Evolutionary conservation across 495 filamentous ascomycete species (phyloP).

Genomic region (Usnea hakonensis): DNA sequence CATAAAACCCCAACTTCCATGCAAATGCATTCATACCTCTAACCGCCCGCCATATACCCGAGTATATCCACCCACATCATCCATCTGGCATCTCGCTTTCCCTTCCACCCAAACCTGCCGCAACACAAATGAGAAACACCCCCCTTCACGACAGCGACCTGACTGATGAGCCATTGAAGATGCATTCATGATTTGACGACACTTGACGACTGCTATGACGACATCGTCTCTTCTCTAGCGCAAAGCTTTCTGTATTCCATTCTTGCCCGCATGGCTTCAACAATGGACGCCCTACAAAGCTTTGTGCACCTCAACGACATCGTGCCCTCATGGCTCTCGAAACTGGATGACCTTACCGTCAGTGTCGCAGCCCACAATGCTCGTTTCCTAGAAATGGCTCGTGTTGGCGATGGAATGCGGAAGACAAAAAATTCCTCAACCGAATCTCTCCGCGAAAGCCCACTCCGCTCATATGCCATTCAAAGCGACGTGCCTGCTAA

Average conservation of each 20-base stretch:
- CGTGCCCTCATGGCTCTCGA: conserved; percentile 60
- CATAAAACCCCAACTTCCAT: too few relatives aligned
- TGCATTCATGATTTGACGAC: conserved; percentile 19
- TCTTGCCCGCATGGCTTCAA: conserved; percentile 14
- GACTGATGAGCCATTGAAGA: not conserved
- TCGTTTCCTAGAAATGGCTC: conserved; percentile 51
- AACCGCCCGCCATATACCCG: not conserved
- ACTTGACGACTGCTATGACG: conserved; percentile 10
- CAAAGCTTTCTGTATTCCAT: not conserved
- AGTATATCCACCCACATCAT: not conserved
- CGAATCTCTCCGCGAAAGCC: conserved; percentile 46
- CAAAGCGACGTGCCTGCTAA: conserved; percentile 7
- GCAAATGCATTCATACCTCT: not conserved
- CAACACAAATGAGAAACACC: not conserved
- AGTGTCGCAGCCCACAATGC: conserved; percentile 62
- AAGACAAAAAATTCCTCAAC: conserved; percentile 54
- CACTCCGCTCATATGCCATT: conserved; percentile 5
- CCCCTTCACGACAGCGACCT: not conserved
- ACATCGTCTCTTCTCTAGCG: not conserved
- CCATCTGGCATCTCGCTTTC: not conserved
- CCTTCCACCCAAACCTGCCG: not conserved
- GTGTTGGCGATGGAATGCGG: conserved; percentile 26
- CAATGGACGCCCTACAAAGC: conserved; percentile 57
- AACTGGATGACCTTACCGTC: conserved; percentile 58
- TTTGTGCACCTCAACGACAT: conserved; percentile 49